A percentile compares a stretch with the other conserved stretches of the same genome.
Conservation (phyloP, 164 flowering plant species). For the Berberis vulgaris region DNA sequence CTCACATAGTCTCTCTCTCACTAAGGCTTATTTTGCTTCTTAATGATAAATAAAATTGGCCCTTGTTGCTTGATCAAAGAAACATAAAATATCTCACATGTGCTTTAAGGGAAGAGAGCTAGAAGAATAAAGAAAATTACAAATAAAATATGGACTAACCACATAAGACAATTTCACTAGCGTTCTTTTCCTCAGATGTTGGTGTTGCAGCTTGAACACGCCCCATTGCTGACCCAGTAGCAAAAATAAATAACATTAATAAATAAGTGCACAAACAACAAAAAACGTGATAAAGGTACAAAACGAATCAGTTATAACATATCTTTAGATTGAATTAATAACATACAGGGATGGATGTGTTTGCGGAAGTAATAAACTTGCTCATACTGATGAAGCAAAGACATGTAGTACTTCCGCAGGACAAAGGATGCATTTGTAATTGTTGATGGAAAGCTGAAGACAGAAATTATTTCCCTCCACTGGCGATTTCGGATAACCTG, state of each 20-base stretch:
- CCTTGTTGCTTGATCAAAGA: too few relatives aligned
- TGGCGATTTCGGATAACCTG: constrained; percentile 69
- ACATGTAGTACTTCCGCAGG: constrained; percentile 57
- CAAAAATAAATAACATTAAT: constrained; percentile 1
- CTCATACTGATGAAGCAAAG: constrained; percentile 75
- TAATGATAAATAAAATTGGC: too few relatives aligned
- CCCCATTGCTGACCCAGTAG: constrained; percentile 19
- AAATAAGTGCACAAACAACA: neutral
- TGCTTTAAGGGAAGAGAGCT: too few relatives aligned
- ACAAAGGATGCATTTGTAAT: constrained; percentile 71
- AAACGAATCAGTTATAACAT: neutral
- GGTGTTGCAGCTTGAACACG: constrained; percentile 7
- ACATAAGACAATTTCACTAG: constrained; percentile 16
- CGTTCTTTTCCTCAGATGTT: constrained; percentile 16
- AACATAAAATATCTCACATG: too few relatives aligned
- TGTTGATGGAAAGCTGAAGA: constrained; percentile 55
- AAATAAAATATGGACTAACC: constrained; percentile 13
- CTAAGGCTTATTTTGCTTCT: too few relatives aligned
- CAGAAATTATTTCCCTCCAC: constrained; percentile 70
- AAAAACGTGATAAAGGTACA: neutral
- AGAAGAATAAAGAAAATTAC: too few relatives aligned
- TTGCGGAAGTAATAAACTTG: constrained; percentile 60
- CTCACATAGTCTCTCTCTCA: too few relatives aligned
- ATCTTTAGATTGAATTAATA: neutral
- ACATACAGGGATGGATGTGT: constrained; percentile 36